Evolutionary conservation across 768 basidiomycete genomes (phyloP).

Genomic region (Phallus indusiatus): DNA sequence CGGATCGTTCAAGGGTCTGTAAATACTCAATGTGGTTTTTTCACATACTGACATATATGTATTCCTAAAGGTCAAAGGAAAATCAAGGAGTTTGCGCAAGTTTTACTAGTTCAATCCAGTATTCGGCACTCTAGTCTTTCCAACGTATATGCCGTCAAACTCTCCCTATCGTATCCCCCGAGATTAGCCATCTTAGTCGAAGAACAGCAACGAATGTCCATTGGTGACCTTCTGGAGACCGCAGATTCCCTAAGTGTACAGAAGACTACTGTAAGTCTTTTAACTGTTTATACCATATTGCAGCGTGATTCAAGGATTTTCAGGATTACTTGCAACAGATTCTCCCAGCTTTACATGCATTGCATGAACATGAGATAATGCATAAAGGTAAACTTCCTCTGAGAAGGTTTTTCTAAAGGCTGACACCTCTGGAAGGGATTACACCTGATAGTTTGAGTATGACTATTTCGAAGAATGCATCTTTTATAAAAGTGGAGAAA

Average conservation of each 20-base stretch:
- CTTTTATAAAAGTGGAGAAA: slow-evolving; percentile 65
- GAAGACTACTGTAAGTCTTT: slow-evolving; percentile 46
- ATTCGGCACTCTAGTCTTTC: slow-evolving; percentile 62
- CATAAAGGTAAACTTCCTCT: slow-evolving; percentile 46
- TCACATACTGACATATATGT: neutral
- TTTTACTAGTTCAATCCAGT: slow-evolving; percentile 49
- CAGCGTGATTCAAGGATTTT: neutral
- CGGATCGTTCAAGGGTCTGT: slow-evolving; percentile 46
- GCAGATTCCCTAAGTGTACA: slow-evolving; percentile 66
- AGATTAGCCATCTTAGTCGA: slow-evolving; percentile 64
- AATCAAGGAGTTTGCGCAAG: slow-evolving; percentile 53
- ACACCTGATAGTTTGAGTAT: slow-evolving; percentile 53
- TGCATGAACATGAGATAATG: slow-evolving; percentile 56
- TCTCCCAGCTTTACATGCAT: slow-evolving; percentile 53
- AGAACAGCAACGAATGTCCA: slow-evolving; percentile 51
- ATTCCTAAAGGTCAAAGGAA: slow-evolving; percentile 52
- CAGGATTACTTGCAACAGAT: slow-evolving; percentile 74
- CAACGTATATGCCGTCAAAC: slow-evolving; percentile 57
- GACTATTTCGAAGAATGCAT: slow-evolving; percentile 41
- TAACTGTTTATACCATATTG: neutral
- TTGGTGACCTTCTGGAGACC: slow-evolving; percentile 70
- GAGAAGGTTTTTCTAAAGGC: neutral
- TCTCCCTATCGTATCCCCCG: slow-evolving; percentile 43
- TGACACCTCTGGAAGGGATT: slow-evolving; percentile 39
- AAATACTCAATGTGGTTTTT: neutral